Evolutionary conservation across 768 basidiomycete genomes (phyloP), one percentile per base, ranked within the genome.

Genomic region (Tricholoma sp.): DNA sequence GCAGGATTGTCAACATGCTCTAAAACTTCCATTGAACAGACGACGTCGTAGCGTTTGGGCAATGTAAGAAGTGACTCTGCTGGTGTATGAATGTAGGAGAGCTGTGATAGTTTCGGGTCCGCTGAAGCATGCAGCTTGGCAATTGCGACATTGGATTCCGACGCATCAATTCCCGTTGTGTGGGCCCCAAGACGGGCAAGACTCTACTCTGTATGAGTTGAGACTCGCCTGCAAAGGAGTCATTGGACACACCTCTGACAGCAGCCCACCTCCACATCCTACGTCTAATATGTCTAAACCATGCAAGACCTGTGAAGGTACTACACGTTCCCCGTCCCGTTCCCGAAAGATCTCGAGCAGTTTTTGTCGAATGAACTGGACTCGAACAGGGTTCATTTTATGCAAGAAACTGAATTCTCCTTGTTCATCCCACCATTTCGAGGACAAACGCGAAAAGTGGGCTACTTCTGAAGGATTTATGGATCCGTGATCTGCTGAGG

Each of bases 21-120:
- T 31, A 99, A 68, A 7, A 99, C 96, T 70, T 99, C 97, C 92
- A 98, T 92, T 9, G 94, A 90, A 67, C 94, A 97, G 12, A 99
- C 94, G 17, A 94, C 81, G 68, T 98, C 96, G 66, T 88, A 98
- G 52, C 82, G 82, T 62, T 78, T 79, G 12, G 80, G 68, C 4
- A 85, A 83, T 10, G 78, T 66, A 29, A 91, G 71, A 3, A 99
- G 79, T 0, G 77, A 77, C 66, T 98, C 94, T 0, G 89, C 92
- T 0, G 89, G 77, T 0, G 82, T 77, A 63, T 91, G 84, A 7
- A 82, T 72, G 72, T 98, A 98, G 0, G 75, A 58, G 66, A 36
- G 61, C 2, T 66, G 61, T 8, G 74, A 63, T 17, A 96, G 76
- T 37, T 72, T 67, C 0, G 89, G 88, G 67, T 98, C 97, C 4